phyloP scores from a whole-genome alignment of 208 protist species.

The Wallacemonas sp. region DNA sequence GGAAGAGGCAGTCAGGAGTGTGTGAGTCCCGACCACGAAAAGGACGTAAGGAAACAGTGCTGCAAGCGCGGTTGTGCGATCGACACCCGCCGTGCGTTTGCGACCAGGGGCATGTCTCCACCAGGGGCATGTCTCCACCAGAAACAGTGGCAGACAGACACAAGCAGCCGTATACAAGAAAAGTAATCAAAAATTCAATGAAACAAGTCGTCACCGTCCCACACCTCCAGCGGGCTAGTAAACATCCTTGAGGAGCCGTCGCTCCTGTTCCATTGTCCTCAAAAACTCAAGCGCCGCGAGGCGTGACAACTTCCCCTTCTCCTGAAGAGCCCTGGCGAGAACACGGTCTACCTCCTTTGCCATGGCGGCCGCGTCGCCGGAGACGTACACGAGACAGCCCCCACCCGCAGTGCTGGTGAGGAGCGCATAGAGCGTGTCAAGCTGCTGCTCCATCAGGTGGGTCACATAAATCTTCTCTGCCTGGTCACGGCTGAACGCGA shows the following conservation, averaged over 20 bases:
- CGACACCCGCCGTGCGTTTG: too few species aligned
- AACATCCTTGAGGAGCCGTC: conserved; percentile 92
- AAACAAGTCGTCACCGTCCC: too few species aligned
- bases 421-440: conserved; percentile 47
- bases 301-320: conserved; percentile 54
- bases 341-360: conserved; percentile 88
- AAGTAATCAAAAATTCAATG: conserved; percentile 1
- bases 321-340: conserved; percentile 61
- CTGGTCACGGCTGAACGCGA: conserved; percentile 89
- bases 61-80: too few species aligned
- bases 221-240: too few species aligned
- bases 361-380: conserved; percentile 91
- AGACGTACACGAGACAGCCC: conserved; percentile 82
- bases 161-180: background rate
- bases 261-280: conserved; percentile 58
- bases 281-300: conserved; percentile 71
- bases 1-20: conserved; percentile 2
- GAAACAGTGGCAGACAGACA: background rate
- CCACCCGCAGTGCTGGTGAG: conserved; percentile 31
- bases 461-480: conserved; percentile 83
- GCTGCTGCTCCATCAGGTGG: conserved; percentile 77
- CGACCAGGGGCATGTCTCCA: too few species aligned
- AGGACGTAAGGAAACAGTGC: too few species aligned
- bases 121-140: too few species aligned
- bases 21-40: too few species aligned